A percentile compares a stretch with the other conserved stretches of the same genome.
Evolutionary conservation across 2,329 filamentous ascomycete species (phyloP).

Genomic region (Furcasterigmium sp.): DNA sequence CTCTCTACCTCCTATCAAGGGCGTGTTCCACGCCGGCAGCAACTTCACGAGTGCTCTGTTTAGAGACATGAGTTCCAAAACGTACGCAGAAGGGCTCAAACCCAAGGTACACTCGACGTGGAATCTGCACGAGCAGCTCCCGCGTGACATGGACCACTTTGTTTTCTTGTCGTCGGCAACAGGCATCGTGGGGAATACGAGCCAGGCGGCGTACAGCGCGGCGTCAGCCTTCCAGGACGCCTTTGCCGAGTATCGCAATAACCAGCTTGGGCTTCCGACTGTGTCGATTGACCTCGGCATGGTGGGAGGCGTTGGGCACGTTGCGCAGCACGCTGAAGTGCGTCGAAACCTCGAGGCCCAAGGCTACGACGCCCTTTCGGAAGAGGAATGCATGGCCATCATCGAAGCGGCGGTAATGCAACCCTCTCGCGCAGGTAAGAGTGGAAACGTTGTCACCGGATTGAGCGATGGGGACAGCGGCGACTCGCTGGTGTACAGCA

Average conservation of each 20-base stretch:
- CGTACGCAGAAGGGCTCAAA: constrained; percentile 9
- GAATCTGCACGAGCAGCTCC: constrained; percentile 23
- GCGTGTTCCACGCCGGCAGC: constrained; percentile 13
- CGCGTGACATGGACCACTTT: constrained; percentile 27
- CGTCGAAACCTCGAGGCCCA: constrained; percentile 11
- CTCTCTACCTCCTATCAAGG: constrained; percentile 9
- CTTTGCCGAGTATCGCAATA: constrained; percentile 32
- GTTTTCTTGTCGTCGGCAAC: constrained; percentile 24
- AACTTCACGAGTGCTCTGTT: constrained; percentile 13
- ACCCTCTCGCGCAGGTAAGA: constrained; percentile 15
- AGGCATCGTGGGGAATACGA: constrained; percentile 19
- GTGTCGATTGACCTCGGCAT: constrained; percentile 47
- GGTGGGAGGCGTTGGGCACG: constrained; percentile 43
- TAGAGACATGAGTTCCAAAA: neutral
- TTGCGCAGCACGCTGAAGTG: constrained; percentile 37
- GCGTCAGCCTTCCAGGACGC: constrained; percentile 37
- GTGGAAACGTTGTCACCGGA: neutral
- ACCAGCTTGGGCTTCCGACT: constrained; percentile 32
- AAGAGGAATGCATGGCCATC: constrained; percentile 15
- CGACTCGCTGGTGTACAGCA: constrained; percentile 1
- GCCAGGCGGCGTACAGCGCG: constrained; percentile 38
- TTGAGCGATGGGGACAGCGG: neutral
- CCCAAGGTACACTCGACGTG: constrained; percentile 28
- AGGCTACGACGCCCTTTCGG: constrained; percentile 15
- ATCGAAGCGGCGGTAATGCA: constrained; percentile 18